Evolutionary conservation across 306 rosid genomes (phyloP).

Genomic region (Cucurbita moschata): DNA sequence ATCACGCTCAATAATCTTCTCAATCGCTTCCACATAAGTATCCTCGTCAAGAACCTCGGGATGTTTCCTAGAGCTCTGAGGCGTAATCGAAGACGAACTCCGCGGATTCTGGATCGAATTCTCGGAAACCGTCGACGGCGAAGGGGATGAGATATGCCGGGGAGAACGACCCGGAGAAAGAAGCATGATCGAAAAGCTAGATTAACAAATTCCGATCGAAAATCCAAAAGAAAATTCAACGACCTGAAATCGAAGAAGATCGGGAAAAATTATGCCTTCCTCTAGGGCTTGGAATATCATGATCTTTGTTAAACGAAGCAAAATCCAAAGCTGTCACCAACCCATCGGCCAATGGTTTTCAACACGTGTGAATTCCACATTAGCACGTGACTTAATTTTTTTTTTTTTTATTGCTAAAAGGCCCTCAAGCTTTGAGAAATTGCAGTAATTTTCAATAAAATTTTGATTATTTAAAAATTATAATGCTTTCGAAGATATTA

Average conservation of each 20-base stretch:
- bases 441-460: not conserved
- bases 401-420: not conserved
- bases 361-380: not conserved
- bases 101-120: conserved; percentile 17
- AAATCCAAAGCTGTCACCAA: not conserved
- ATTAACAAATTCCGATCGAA: not conserved
- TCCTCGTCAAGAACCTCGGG: conserved; percentile 73
- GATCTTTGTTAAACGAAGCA: not conserved
- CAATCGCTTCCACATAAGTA: conserved; percentile 62
- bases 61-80: conserved; percentile 10
- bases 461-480: no score
- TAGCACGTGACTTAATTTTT: not conserved
- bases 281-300: not conserved
- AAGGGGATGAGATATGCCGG: conserved; percentile 68
- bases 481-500: no score
- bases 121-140: conserved; percentile 31
- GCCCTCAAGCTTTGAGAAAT: not conserved
- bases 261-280: not conserved
- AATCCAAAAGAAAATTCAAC: not conserved
- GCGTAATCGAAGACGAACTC: conserved; percentile 17
- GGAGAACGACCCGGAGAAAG: conserved; percentile 93
- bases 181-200: conserved; percentile 33
- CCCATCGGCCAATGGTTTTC: not conserved
- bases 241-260: not conserved
- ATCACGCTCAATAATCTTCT: conserved; percentile 93